Evolutionary conservation across 83 land plant genomes (phyloP), one percentile per base, ranked within the genome.

Genomic region (Picea abies): DNA sequence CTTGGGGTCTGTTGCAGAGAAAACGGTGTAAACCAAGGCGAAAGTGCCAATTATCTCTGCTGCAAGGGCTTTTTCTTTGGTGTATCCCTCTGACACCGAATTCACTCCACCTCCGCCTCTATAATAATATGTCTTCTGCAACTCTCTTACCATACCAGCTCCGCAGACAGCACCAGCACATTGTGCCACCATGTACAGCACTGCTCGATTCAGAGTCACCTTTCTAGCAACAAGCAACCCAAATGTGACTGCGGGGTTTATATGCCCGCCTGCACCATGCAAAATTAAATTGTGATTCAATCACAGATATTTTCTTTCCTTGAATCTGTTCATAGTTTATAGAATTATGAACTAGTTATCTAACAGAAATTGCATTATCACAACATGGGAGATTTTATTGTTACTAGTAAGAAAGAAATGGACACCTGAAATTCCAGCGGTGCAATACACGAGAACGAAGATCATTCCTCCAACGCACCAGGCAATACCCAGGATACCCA

Each of bases 1-100:
- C 82, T 91, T 91, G 70, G 93, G 89, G 78, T 91, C 94, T 78
- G 84, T 93, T 82, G 81, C 95, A 79, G 87, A 94, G 82, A 72
- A 87, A 73, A 85, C 90, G 15, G 86, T 85, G 90, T 85, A 90
- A 79, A 90, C 91, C 60, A 90, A 83, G 76, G 85, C 85, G 84
- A 89, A 89, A 61, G 90, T 89, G 35, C 90, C 90, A 29, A 89
- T 81, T 71, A 89, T 84, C 84, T 90, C 90, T 4, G 91, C 91
- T 2, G 70, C 84, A 20, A 90, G 82, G 16, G 89, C 90, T 1
- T 85, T 81, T 39, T 89, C 92, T 1, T 84, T 78, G 37, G 84
- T 84, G 87, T 88, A 90, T 61, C 88, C 86, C 15, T 52, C 3
- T 2, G 62, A 49, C 2, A 90, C 87, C 0, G 19, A 69, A 81